Percentiles rank a stretch among this genome's conserved stretches.
These are phyloP conservation scores for Candida ipomoeae DNA, from an alignment of 805 yeast species.

Conservation along the genomic window DNA sequence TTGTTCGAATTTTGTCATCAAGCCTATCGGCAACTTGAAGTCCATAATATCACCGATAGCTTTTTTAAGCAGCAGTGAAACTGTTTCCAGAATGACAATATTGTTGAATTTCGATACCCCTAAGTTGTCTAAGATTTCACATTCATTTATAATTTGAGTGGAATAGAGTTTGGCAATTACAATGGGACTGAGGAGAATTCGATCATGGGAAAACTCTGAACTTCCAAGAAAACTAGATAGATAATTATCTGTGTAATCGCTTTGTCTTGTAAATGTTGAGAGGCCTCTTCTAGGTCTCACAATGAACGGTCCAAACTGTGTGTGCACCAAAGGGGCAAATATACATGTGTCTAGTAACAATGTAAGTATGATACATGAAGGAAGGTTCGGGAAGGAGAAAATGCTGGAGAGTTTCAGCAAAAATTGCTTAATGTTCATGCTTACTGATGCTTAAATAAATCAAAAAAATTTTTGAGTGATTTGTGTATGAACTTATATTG, in stretches of 20 bases:
- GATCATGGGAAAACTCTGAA: not conserved
- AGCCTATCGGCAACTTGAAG: not conserved
- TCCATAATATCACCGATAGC: not conserved
- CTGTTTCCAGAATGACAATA: not conserved
- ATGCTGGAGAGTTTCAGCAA: not conserved
- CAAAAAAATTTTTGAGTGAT: not conserved
- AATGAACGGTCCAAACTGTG: not conserved
- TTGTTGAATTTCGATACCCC: not conserved
- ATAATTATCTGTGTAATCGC: not conserved
- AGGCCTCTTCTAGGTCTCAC: not conserved
- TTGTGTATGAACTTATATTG: not conserved
- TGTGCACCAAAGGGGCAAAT: conserved; percentile 1
- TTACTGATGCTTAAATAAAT: not conserved
- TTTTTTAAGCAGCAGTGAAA: not conserved
- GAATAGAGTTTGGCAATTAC: not conserved
- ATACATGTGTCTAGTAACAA: conserved; percentile 2
- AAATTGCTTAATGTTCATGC: not conserved
- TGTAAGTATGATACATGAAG: conserved; percentile 1
- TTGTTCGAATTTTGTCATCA: not conserved
- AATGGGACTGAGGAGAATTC: not conserved
- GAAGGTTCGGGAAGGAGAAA: not conserved
- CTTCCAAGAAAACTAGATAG: not conserved
- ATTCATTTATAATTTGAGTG: not conserved
- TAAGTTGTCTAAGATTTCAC: not conserved
- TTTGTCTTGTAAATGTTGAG: not conserved